phyloP scores from a whole-genome alignment of 2,329 filamentous ascomycete genomes.

The Dothistroma septosporum region DNA sequence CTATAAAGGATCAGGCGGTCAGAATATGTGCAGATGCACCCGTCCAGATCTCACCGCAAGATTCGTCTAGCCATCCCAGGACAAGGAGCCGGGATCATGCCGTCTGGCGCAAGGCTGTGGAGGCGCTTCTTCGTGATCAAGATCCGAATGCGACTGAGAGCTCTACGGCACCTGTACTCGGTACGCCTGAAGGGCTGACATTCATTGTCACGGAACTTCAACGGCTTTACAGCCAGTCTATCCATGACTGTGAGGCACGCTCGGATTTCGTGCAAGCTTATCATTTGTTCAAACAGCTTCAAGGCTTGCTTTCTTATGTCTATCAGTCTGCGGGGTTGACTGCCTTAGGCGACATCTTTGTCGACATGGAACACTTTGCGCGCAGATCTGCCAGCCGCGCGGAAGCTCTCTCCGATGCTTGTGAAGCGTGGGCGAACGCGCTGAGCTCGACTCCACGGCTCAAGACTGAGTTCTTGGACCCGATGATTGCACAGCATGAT shows the following conservation, averaged over 20 bases:
- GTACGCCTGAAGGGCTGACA: neutral
- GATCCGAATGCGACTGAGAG: neutral
- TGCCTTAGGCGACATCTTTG: conserved; percentile 10
- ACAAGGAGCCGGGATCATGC: neutral
- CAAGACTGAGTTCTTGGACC: conserved; percentile 7
- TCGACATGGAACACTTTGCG: conserved; percentile 10
- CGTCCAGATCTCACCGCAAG: neutral
- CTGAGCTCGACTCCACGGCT: conserved; percentile 10
- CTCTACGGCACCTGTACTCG: neutral
- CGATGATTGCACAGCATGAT: conserved; percentile 13
- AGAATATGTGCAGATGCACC: neutral
- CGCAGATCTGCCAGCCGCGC: conserved; percentile 9
- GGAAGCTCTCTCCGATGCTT: conserved; percentile 7
- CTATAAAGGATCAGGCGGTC: neutral
- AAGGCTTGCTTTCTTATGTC: conserved; percentile 14
- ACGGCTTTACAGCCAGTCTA: conserved; percentile 66
- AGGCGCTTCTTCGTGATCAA: conserved; percentile 1
- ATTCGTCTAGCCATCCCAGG: neutral
- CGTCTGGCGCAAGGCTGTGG: conserved; percentile 4
- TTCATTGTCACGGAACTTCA: conserved; percentile 5
- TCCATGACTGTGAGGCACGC: conserved; percentile 69
- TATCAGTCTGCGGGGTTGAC: conserved; percentile 1
- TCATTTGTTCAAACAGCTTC: conserved; percentile 46
- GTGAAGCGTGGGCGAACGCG: conserved; percentile 13
- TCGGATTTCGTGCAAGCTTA: conserved; percentile 82